Base-by-base conservation (phyloP, 2,329 filamentous ascomycete genomes). In the Calonectria crousiana region DNA sequence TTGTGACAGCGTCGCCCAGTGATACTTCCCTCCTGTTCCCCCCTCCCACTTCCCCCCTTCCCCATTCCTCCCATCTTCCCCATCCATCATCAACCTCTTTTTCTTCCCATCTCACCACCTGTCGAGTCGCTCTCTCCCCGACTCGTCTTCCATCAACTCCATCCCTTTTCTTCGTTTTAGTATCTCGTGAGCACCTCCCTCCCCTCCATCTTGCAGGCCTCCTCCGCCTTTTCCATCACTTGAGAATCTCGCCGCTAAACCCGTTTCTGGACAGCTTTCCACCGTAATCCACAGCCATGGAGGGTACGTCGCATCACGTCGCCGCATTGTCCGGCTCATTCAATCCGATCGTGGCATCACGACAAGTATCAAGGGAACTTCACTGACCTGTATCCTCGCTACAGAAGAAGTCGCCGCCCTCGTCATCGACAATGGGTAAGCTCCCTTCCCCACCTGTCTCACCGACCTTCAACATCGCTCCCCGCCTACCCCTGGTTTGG, bases 401-500 rank as follows among this genome's bases (percentile, higher is more conserved):
- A 89, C 87, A 98, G 97, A 99, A 93, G 97, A 99, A 95, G 97
- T 99, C 90, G 97, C 97, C 89, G 97, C 97, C 89, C 96, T 99
- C 95, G 97, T 99, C 90, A 98, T 99, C 91, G 97, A 99, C 96
- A 99, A 99, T 98, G 97, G 97, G 97, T 99, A 96, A 95, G 96
- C 91, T 89, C 84, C 81, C 91, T 89, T 84, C 81, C 81, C 79
- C 79, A 78, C 79, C 78, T 83, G 78, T 81, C 82, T 85, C 84
- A 84, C 82, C 82, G 82, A 83, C 84, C 81, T 81, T 81, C 75
- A 73, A 74, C 75, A 67, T 41, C 56, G 26, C 34, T 18, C 73
- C 70, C 73, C 72, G 74, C 70, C 62, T 49, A 62, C 74, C 75
- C 75, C 69, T 74, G 74, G 70, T 62, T 70, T 62, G 66, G 75